Conservation (phyloP, 2,329 filamentous ascomycete species). For the Pleurostoma richardsiae region DNA sequence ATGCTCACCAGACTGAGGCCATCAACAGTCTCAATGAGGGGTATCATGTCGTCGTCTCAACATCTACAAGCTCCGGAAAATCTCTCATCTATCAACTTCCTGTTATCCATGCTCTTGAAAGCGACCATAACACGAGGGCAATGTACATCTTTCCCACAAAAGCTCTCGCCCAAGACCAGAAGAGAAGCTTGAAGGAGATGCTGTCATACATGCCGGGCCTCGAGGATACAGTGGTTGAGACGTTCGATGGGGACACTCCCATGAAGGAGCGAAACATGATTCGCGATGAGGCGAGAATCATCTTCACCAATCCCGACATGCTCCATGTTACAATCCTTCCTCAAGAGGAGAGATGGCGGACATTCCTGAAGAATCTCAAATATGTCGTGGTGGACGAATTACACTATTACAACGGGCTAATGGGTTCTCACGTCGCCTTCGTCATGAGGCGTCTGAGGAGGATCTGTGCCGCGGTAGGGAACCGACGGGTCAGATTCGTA, state of each 20-base stretch:
- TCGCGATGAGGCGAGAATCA: conserved; percentile 82
- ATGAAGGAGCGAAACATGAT: conserved; percentile 75
- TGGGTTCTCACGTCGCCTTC: conserved; percentile 89
- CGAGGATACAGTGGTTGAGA: conserved; percentile 75
- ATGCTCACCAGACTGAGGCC: conserved; percentile 88
- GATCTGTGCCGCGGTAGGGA: conserved; percentile 87
- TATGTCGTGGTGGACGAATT: conserved; percentile 91
- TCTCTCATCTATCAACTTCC: conserved; percentile 97
- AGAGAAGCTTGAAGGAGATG: conserved; percentile 80
- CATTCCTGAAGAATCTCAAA: conserved; percentile 80
- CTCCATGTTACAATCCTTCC: conserved; percentile 90
- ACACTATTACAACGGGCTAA: conserved; percentile 92
- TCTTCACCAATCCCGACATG: conserved; percentile 99
- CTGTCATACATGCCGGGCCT: conserved; percentile 74
- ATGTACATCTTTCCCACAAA: conserved; percentile 99
- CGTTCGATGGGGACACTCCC: conserved; percentile 91
- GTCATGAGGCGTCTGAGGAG: conserved; percentile 87
- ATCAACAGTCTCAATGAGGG: conserved; percentile 83
- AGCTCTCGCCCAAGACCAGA: conserved; percentile 90
- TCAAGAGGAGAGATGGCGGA: conserved; percentile 84
- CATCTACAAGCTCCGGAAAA: conserved; percentile 94
- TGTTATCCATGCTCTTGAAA: conserved; percentile 80
- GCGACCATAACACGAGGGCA: conserved; percentile 70
- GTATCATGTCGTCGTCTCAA: conserved; percentile 84
- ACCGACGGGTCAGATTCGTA: conserved; percentile 79